Evolutionary conservation across 352 stramenopile genomes (phyloP).

Genomic region (Saprolegnia parasitica): DNA sequence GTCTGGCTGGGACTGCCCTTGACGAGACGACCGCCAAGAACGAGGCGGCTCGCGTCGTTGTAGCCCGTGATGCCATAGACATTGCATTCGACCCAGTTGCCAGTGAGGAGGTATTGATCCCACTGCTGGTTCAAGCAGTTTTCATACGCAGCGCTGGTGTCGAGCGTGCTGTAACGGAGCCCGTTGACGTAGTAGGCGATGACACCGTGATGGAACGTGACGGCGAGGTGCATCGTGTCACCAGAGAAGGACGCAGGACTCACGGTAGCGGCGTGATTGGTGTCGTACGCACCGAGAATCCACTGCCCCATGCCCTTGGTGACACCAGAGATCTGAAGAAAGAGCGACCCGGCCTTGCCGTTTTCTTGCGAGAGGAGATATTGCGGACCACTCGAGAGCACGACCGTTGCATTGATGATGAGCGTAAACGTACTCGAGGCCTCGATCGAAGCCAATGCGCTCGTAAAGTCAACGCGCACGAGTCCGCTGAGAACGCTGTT

Average conservation of each 20-base stretch:
- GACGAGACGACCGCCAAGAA: background rate
- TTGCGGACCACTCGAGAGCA: background rate
- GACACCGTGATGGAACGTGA: constrained; percentile 21
- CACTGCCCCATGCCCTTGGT: constrained; percentile 2
- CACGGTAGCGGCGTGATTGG: background rate
- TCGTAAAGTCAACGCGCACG: background rate
- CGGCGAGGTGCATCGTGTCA: constrained; percentile 1
- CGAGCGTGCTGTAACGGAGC: background rate
- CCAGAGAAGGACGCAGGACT: constrained; percentile 8
- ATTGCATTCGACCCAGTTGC: background rate
- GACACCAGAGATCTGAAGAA: constrained; percentile 11
- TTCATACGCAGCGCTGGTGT: constrained; percentile 9
- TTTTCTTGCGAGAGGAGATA: constrained; percentile 26
- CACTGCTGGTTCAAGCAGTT: background rate
- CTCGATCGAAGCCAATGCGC: background rate
- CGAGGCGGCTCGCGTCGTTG: background rate
- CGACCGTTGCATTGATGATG: constrained; percentile 1
- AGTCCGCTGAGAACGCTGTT: background rate
- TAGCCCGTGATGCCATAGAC: background rate
- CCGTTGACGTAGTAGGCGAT: constrained; percentile 25
- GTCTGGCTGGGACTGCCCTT: background rate
- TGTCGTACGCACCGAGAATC: constrained; percentile 3
- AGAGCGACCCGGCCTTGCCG: background rate
- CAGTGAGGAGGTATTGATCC: background rate
- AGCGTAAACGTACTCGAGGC: constrained; percentile 11